A percentile compares a stretch with the other conserved stretches of the same genome.
These are phyloP conservation scores for Pseudonitzschia multistriata DNA, from an alignment of 108 stramenopile genomes.

Conservation along the genomic window DNA sequence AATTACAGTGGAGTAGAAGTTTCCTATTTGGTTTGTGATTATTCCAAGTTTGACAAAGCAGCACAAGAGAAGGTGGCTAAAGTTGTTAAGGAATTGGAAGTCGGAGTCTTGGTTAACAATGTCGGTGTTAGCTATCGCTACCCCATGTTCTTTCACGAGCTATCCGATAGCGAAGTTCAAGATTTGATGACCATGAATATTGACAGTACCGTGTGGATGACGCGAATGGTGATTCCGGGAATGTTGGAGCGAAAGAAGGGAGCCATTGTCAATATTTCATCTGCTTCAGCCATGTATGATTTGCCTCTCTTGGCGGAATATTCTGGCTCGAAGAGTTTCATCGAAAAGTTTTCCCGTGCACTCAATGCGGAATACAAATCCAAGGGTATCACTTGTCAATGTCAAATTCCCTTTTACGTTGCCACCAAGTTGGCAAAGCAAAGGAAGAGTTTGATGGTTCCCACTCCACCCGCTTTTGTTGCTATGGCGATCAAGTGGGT, in stretches of 20 bases:
- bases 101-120: slow-evolving; percentile 98
- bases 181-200: slow-evolving; percentile 91
- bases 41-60: slow-evolving; percentile 89
- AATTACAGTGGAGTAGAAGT: slow-evolving; percentile 77
- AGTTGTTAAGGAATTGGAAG: slow-evolving; percentile 69
- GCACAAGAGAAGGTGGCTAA: slow-evolving; percentile 69
- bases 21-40: slow-evolving; percentile 90
- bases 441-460: slow-evolving; percentile 86
- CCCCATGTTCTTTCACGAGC: slow-evolving; percentile 95
- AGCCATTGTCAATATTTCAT: slow-evolving; percentile 94
- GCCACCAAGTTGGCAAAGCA: slow-evolving; percentile 98
- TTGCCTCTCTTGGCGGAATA: slow-evolving; percentile 95
- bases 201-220: slow-evolving; percentile 95
- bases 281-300: slow-evolving; percentile 90
- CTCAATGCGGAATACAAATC: slow-evolving; percentile 84
- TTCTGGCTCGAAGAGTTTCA: slow-evolving; percentile 94
- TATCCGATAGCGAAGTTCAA: slow-evolving; percentile 75
- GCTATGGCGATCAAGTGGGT: slow-evolving; percentile 79
- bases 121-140: slow-evolving; percentile 97
- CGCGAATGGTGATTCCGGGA: slow-evolving; percentile 87
- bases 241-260: slow-evolving; percentile 91
- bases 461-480: slow-evolving; percentile 85
- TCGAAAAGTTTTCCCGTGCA: slow-evolving; percentile 92
- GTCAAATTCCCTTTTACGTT: slow-evolving; percentile 96
- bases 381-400: slow-evolving; percentile 92